Conservation (phyloP, 768 basidiomycete species). For the Hydnum rufescens region DNA sequence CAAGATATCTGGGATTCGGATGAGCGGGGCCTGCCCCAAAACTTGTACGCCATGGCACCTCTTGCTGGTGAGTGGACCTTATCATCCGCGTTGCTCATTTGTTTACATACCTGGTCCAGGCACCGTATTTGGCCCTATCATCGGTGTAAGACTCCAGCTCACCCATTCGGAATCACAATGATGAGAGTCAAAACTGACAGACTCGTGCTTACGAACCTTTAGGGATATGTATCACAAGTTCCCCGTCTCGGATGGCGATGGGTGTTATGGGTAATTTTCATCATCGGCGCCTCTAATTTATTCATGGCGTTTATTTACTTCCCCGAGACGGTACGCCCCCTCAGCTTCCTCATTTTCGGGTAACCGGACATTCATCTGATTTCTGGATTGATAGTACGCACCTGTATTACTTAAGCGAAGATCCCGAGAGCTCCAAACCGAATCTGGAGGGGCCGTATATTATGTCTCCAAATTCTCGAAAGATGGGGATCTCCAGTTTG, state of each 20-base stretch:
- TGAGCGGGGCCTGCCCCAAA: conserved; percentile 39
- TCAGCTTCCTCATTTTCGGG: not conserved
- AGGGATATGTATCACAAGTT: conserved; percentile 16
- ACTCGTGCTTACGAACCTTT: not conserved
- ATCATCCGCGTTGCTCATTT: no score
- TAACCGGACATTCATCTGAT: not conserved
- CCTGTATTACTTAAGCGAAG: conserved; percentile 39
- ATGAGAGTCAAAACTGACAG: not conserved
- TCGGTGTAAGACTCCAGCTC: conserved; percentile 30
- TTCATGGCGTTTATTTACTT: conserved; percentile 28
- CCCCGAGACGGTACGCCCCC: conserved; percentile 42
- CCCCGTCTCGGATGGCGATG: conserved; percentile 33
- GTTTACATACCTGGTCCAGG: no score
- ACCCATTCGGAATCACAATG: no score
- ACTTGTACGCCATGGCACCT: conserved; percentile 36
- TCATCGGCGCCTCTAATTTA: conserved; percentile 28
- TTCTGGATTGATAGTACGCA: conserved; percentile 25
- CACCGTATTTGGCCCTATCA: conserved; percentile 40
- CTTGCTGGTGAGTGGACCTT: no score
- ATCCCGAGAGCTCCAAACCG: conserved; percentile 25
- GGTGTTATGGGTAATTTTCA: conserved; percentile 46
- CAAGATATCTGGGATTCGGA: conserved; percentile 38
- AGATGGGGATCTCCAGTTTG: conserved; percentile 25
- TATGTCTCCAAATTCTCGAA: conserved; percentile 28
- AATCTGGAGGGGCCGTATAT: conserved; percentile 22